A percentile compares a stretch with the other conserved stretches of the same genome.
Evolutionary conservation across 441 rosid species (phyloP).

Genomic region (Gossypium davidsonii): DNA sequence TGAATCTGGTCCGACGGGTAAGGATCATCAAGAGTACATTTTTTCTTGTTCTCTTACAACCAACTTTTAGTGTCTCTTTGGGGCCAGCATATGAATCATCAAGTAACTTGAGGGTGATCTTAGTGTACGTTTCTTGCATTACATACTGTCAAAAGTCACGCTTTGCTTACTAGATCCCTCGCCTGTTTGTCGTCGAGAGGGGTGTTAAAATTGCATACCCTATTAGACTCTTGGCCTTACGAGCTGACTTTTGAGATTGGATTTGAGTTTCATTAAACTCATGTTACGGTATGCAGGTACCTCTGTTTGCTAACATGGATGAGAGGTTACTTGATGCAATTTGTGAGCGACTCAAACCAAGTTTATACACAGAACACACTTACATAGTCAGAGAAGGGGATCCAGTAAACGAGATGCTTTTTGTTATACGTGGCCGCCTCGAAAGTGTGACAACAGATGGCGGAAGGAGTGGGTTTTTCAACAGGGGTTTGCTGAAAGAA

Average conservation of each 20-base stretch:
- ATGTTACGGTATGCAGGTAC: conserved; percentile 44
- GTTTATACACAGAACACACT: conserved; percentile 70
- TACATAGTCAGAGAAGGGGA: conserved; percentile 90
- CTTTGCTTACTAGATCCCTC: not conserved
- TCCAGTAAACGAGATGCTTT: conserved; percentile 87
- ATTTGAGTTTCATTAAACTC: not conserved
- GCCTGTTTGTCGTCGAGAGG: not conserved
- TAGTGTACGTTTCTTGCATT: not conserved
- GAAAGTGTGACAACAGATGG: conserved; percentile 96
- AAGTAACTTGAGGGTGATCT: not conserved
- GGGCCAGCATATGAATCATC: not conserved
- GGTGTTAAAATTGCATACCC: not conserved
- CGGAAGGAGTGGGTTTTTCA: conserved; percentile 89
- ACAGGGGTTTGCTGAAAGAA: conserved; percentile 65
- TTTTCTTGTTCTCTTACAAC: not conserved
- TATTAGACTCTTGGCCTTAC: not conserved
- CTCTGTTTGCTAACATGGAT: conserved; percentile 91
- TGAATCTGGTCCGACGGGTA: conserved; percentile 86
- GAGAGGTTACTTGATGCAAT: conserved; percentile 84
- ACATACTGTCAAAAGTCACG: not conserved
- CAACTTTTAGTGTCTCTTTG: not conserved
- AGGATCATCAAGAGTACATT: conserved; percentile 7
- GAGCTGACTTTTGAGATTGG: not conserved
- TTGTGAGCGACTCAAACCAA: conserved; percentile 85
- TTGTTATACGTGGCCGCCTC: conserved; percentile 76